Base-by-base conservation (phyloP, 768 basidiomycete species). In the Panaeolus papilionaceus region DNA sequence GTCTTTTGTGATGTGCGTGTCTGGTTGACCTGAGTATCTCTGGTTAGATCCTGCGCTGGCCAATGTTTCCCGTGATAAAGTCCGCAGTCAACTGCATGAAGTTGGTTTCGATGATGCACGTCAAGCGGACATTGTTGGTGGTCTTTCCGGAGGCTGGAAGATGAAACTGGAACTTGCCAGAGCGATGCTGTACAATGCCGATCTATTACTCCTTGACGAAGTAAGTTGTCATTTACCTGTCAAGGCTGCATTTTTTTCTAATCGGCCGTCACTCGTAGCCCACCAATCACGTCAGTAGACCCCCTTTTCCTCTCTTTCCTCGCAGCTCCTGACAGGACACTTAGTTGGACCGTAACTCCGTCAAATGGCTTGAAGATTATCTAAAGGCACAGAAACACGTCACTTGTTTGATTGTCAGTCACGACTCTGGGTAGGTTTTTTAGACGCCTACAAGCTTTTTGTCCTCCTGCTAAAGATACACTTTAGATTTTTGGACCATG, bases 81-180 rank as follows among this genome's bases (percentile, higher is more conserved):
- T 98, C 73, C 84, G 89, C 66, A 86, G 86, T 26, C 94, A 95
- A 76, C 86, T 99, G 6, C 70, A 84, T 11, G 94, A 93, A 73
- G 96, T 98, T 64, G 97, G 97, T 63, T 98, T 99, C 76, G 92
- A 95, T 74, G 93, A 93, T 71, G 85, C 82, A 61, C 86, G 94
- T 67, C 96, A 98, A 80, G 80, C 86, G 45, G 93, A 97, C 72
- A 81, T 87, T 63, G 96, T 98, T 68, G 95, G 92, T 61, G 91
- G 93, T 47, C 83, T 98, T 68, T 98, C 96, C 14, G 97, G 97
- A 74, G 96, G 97, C 49, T 99, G 96, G 96, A 99, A 99, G 83
- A 98, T 99, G 96, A 98, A 98, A 79, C 87, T 98, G 64, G 96
- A 98, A 77, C 86, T 99, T 45, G 95, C 95, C 8, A 84, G 96